Evolutionary conservation across 1,139 yeast species (phyloP), one percentile per base, ranked within the genome.

Genomic region (Sugiyamaella novakii): DNA sequence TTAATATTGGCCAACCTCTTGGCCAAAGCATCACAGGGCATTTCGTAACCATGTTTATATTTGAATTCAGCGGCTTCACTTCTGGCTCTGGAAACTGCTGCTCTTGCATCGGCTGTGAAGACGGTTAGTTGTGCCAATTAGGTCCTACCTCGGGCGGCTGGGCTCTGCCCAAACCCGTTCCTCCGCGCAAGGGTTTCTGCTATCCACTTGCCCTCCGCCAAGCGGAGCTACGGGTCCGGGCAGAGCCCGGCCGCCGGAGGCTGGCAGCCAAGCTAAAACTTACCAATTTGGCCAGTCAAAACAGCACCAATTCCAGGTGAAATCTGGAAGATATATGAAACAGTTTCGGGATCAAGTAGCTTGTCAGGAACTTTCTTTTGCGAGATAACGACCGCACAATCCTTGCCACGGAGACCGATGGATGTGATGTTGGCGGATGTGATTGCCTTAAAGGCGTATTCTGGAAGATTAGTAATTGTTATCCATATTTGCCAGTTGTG

Each of bases 321-420:
- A 60, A 92, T 85, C 59, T 79, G 78, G 73, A 91, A 92, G 53
- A 92, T 76, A 66, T 88, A 89, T 10, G 94, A 78, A 27, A 92
- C 95, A 5, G 97, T 86, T 36, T 74, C 69, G 19, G 97, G 80
- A 63, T 92, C 98, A 57, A 92, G 76, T 54, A 92, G 76, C 75
- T 89, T 91, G 67, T 92, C 98, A 37, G 98, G 95, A 50, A 92
- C 94, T 70, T 92, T 92, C 76, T 92, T 91, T 65, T 92, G 98
- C 46, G 95, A 85, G 59, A 92, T 83, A 54, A 92, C 75, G 31
- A 92, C 97, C n/a, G 94, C 86, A 40, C 87, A 81, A 68, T 87
- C 92, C 64, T 84, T 80, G 49, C 98, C 98, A 46, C 87, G 78
- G 55, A 92, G 78, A 12, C 92, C 98, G 51, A 92, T 68, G 22